A percentile compares a stretch with the other conserved stretches of the same genome.
phyloP scores from a whole-genome alignment of 805 yeast species.

The Wickerhamiella alocasiicola region DNA sequence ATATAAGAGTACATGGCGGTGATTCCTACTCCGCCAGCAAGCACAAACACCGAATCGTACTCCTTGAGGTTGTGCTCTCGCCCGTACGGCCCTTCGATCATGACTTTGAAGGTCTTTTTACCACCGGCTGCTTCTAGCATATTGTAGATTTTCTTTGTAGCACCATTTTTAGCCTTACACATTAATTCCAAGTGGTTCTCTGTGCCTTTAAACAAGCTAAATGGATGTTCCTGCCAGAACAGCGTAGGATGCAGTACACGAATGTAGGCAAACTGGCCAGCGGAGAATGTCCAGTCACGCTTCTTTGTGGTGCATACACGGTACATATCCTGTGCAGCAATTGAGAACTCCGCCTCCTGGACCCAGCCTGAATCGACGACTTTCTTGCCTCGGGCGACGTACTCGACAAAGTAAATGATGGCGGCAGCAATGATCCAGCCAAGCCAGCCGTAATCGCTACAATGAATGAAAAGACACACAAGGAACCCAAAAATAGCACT shows the following conservation, averaged over 20 bases:
- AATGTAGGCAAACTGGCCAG: conserved; percentile 50
- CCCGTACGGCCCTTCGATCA: conserved; percentile 56
- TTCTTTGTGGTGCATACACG: conserved; percentile 29
- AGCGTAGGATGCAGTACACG: conserved; percentile 38
- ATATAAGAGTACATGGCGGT: conserved; percentile 44
- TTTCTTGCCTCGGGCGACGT: conserved; percentile 43
- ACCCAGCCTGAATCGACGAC: conserved; percentile 43
- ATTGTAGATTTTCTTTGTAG: conserved; percentile 34
- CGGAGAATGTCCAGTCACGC: conserved; percentile 34
- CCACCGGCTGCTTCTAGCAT: conserved; percentile 24
- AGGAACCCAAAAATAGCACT: conserved; percentile 16
- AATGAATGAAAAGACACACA: conserved; percentile 38
- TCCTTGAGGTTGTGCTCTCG: conserved; percentile 32
- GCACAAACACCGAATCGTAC: conserved; percentile 36
- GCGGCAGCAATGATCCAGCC: conserved; percentile 42
- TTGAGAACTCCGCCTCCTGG: conserved; percentile 22
- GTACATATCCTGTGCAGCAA: conserved; percentile 29
- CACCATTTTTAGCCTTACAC: conserved; percentile 42
- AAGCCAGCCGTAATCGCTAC: conserved; percentile 46
- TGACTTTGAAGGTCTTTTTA: conserved; percentile 28
- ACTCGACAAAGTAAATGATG: conserved; percentile 58
- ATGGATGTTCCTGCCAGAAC: conserved; percentile 68
- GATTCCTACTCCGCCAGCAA: conserved; percentile 58
- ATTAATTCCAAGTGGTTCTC: conserved; percentile 33
- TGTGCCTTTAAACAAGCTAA: conserved; percentile 34